phyloP scores from a whole-genome alignment of 495 filamentous ascomycete genomes.

The Lepidopterella palustris region DNA sequence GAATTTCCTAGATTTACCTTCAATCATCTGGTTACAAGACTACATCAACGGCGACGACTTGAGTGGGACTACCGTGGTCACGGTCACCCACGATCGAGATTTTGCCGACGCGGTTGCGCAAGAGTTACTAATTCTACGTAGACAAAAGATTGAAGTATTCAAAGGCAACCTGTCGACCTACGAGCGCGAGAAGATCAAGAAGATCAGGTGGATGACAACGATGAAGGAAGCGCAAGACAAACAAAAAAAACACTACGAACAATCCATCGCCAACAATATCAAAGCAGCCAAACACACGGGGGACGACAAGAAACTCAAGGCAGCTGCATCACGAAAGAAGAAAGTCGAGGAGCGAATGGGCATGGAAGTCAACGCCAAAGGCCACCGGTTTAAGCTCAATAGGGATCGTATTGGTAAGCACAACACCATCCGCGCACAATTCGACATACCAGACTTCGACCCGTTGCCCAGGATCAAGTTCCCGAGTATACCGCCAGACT shows the following conservation, averaged over 20 bases:
- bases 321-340: constrained; percentile 72
- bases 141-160: constrained; percentile 61
- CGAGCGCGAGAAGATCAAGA: constrained; percentile 56
- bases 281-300: constrained; percentile 62
- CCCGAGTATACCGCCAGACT: constrained; percentile 54
- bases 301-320: constrained; percentile 71
- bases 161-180: constrained; percentile 63
- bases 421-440: constrained; percentile 49
- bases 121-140: constrained; percentile 65
- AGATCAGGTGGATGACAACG: constrained; percentile 54
- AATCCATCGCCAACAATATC: constrained; percentile 63
- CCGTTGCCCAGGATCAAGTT: constrained; percentile 45
- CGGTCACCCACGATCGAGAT: constrained; percentile 75
- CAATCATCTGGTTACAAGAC: constrained; percentile 73
- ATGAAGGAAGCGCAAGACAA: constrained; percentile 75
- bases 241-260: constrained; percentile 68
- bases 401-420: constrained; percentile 61
- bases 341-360: constrained; percentile 75
- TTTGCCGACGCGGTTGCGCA: constrained; percentile 67
- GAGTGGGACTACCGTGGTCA: constrained; percentile 52
- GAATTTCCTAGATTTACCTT: constrained; percentile 74
- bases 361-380: constrained; percentile 60
- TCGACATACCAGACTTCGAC: constrained; percentile 65
- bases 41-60: constrained; percentile 56
- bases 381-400: constrained; percentile 71